A percentile compares a stretch with the other conserved stretches of the same genome.
Conservation (phyloP, 352 stramenopile genomes). For the Elongisporangium undulatum region DNA sequence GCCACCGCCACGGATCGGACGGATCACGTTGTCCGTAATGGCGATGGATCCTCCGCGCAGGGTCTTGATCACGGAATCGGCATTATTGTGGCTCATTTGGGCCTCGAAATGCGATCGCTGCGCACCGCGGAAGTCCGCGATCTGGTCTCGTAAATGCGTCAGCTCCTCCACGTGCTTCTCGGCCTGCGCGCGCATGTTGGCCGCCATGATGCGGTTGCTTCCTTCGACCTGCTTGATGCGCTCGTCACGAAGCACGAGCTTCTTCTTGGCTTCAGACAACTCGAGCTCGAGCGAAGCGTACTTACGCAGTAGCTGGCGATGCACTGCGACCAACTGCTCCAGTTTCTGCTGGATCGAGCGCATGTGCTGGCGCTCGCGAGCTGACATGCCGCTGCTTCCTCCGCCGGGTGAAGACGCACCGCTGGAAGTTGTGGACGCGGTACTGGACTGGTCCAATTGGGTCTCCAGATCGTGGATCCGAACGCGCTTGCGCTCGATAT, state of each 20-base stretch:
- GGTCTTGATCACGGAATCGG: constrained; percentile 53
- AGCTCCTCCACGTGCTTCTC: constrained; percentile 89
- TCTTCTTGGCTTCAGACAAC: constrained; percentile 86
- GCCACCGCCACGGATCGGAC: constrained; percentile 67
- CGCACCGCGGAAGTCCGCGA: constrained; percentile 73
- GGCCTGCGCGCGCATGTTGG: constrained; percentile 85
- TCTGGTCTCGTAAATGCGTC: constrained; percentile 80
- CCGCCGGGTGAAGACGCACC: constrained; percentile 17
- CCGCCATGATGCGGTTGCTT: constrained; percentile 85
- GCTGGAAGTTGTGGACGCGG: constrained; percentile 1
- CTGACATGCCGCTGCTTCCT: constrained; percentile 58
- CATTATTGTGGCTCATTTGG: constrained; percentile 48
- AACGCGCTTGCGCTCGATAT: constrained; percentile 56
- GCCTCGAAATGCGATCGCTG: constrained; percentile 77
- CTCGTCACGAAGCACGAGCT: constrained; percentile 85
- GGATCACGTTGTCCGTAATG: constrained; percentile 50
- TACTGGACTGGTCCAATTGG: constrained; percentile 32
- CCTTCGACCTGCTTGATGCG: constrained; percentile 88
- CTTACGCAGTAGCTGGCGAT: constrained; percentile 88
- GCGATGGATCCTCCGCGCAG: constrained; percentile 65
- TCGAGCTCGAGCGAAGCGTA: constrained; percentile 88
- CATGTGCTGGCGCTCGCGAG: constrained; percentile 82
- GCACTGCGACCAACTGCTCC: constrained; percentile 88
- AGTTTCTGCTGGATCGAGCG: constrained; percentile 89
- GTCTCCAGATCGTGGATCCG: constrained; percentile 66